phyloP scores from a whole-genome alignment of 345 rosid species.

The Populus alba region DNA sequence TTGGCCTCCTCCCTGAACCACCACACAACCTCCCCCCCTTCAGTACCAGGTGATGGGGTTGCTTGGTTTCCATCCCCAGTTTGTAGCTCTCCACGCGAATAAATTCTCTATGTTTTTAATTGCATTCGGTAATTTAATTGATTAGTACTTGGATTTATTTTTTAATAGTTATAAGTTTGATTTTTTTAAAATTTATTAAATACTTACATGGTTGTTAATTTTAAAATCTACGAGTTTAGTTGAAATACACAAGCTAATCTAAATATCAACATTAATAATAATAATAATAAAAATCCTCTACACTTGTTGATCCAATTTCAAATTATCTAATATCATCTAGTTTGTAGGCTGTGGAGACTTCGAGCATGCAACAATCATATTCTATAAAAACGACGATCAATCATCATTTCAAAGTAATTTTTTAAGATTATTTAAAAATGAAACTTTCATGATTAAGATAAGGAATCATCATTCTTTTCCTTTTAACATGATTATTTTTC shows the following conservation, averaged over 20 bases:
- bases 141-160: rapidly evolving
- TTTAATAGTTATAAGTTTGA: rapidly evolving
- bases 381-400: too few species aligned
- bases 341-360: too few species aligned
- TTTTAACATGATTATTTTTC: too few species aligned
- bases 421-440: too few species aligned
- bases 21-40: not conserved
- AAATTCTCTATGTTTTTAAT: too few species aligned
- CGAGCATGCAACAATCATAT: too few species aligned
- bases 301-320: not conserved
- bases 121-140: rapidly evolving
- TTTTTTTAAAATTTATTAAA: rapidly evolving
- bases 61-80: not conserved
- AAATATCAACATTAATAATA: too few species aligned
- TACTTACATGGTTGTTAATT: rapidly evolving
- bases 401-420: too few species aligned
- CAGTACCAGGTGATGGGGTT: not conserved
- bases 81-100: not conserved
- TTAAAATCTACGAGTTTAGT: rapidly evolving
- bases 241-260: rapidly evolving
- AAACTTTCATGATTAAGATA: too few species aligned
- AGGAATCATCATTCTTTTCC: too few species aligned
- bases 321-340: too few species aligned
- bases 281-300: not conserved
- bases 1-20: not conserved